Percentiles rank a stretch among this genome's conserved stretches.
Evolutionary conservation across 768 basidiomycete species (phyloP).

Genomic region (Suillus cothurnatus): DNA sequence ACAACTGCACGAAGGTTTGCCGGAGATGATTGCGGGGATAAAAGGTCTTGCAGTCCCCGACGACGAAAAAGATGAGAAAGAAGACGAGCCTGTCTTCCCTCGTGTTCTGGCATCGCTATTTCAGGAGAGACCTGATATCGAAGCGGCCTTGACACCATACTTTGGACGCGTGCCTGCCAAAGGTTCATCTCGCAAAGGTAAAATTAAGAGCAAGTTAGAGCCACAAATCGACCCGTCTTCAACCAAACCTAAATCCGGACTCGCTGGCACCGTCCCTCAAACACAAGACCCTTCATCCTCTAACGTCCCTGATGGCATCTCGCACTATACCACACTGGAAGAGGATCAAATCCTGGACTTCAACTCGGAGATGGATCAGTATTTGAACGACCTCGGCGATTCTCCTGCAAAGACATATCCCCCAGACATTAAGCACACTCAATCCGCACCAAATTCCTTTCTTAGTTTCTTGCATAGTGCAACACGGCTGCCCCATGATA

Average conservation of each 20-base stretch:
- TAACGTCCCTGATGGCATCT: background rate
- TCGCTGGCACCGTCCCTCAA: background rate
- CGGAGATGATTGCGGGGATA: background rate
- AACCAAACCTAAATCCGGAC: background rate
- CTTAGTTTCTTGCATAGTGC: conserved; percentile 10
- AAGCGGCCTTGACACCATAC: background rate
- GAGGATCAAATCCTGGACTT: conserved; percentile 10
- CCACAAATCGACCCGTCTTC: background rate
- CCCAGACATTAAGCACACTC: conserved; percentile 6
- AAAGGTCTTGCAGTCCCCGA: too few species aligned
- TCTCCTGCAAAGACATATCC: conserved; percentile 19
- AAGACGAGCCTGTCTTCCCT: background rate
- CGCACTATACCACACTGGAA: background rate
- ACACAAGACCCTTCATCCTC: background rate
- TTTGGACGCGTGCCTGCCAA: background rate
- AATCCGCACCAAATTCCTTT: conserved; percentile 13
- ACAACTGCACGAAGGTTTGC: background rate
- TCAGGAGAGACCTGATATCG: conserved; percentile 1
- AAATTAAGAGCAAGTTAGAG: background rate
- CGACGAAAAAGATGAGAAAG: background rate
- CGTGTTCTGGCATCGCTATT: conserved; percentile 3
- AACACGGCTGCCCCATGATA: conserved; percentile 12
- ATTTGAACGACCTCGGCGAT: conserved; percentile 28
- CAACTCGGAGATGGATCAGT: conserved; percentile 28
- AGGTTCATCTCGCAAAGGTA: background rate